phyloP scores from a whole-genome alignment of 345 rosid species.

The Pseudoturritis turrita region DNA sequence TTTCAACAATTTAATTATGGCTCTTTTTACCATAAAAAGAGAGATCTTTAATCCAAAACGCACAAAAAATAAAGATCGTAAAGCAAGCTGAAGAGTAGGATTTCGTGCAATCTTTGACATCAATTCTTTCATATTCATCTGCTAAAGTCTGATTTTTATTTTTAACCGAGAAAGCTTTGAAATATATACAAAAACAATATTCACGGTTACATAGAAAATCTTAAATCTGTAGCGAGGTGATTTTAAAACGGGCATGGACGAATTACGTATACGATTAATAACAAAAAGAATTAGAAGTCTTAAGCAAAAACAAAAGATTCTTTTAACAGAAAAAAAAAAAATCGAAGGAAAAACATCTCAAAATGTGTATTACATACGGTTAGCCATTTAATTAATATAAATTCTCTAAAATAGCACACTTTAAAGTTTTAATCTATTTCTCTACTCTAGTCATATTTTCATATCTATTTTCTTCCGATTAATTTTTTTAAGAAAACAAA shows the following conservation, averaged over 20 bases:
- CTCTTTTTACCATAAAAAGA: neutral
- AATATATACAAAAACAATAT: neutral
- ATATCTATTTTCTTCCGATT: no score
- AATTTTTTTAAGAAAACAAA: no score
- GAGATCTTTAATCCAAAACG: neutral
- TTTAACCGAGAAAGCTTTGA: neutral
- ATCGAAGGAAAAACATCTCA: no score
- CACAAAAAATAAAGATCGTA: neutral
- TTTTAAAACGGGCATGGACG: no score
- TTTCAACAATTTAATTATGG: slow-evolving; percentile 19
- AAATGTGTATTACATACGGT: no score
- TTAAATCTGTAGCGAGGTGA: neutral
- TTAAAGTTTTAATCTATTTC: no score
- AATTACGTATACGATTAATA: no score
- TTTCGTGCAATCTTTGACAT: slow-evolving; percentile 1
- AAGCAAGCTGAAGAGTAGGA: neutral
- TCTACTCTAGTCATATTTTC: no score
- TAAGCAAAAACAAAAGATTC: neutral
- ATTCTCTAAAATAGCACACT: no score
- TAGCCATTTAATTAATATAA: no score
- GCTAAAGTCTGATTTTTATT: neutral
- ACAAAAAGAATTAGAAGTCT: neutral
- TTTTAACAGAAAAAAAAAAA: no score
- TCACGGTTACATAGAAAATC: neutral
- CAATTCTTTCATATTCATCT: neutral